Conservation (phyloP, 441 rosid genomes). For the Flueggea neowawraea region DNA sequence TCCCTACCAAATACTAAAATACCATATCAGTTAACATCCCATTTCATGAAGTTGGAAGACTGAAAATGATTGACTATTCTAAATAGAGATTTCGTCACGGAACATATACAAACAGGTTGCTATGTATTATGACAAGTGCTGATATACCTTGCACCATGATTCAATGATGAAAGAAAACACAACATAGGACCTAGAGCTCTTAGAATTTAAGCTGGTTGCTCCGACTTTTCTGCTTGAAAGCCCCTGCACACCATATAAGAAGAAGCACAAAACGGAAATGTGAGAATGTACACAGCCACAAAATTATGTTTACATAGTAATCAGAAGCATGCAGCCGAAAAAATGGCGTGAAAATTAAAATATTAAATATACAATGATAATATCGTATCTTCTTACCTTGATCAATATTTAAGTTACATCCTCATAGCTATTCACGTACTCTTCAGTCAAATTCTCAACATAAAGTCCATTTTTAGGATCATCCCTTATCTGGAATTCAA, state of each 20-base stretch:
- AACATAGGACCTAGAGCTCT: constrained; percentile 92
- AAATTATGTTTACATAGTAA: no score
- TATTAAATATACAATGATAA: background rate
- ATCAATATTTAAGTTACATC: constrained; percentile 76
- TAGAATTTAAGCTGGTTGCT: constrained; percentile 86
- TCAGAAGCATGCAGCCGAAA: no score
- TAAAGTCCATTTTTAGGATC: constrained; percentile 70
- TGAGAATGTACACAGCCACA: no score
- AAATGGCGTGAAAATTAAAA: background rate
- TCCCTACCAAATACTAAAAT: no score
- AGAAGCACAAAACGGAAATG: no score
- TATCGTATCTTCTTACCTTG: constrained; percentile 49
- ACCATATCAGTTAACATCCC: no score
- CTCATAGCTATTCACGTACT: constrained; percentile 77
- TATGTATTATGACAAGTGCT: background rate
- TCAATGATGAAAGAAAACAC: constrained; percentile 61
- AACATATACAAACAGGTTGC: no score
- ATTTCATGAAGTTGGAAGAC: no score
- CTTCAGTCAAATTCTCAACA: constrained; percentile 84
- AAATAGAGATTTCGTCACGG: no score
- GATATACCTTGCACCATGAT: constrained; percentile 77
- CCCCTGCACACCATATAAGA: constrained; percentile 49
- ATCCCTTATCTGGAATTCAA: constrained; percentile 62
- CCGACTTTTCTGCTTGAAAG: constrained; percentile 94
- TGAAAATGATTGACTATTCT: no score